A percentile compares a stretch with the other conserved stretches of the same genome.
Conservation (phyloP, 768 basidiomycete genomes). For the Piloderma croceum region DNA sequence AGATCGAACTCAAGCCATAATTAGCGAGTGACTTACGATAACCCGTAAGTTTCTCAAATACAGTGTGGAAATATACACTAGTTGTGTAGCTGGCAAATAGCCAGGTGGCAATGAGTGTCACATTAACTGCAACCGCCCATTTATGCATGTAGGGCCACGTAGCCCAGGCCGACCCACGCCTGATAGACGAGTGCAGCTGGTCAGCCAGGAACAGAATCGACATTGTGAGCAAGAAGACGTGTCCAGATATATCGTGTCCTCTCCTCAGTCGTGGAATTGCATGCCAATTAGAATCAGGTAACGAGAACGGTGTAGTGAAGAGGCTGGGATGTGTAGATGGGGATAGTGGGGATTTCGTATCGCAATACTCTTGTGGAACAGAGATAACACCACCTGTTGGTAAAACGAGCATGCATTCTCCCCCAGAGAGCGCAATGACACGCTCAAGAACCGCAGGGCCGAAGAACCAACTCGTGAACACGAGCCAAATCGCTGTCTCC, state of each 20-base stretch:
- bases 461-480: slow-evolving; percentile 84
- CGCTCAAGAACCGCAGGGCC: slow-evolving; percentile 74
- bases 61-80: slow-evolving; percentile 86
- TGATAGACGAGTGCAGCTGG: slow-evolving; percentile 58
- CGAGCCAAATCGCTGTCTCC: slow-evolving; percentile 63
- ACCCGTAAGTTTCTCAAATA: slow-evolving; percentile 82
- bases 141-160: slow-evolving; percentile 42
- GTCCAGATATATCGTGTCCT: slow-evolving; percentile 93
- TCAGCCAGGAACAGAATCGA: slow-evolving; percentile 71
- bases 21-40: slow-evolving; percentile 50
- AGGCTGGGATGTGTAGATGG: slow-evolving; percentile 57
- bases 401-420: slow-evolving; percentile 64
- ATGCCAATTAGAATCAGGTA: slow-evolving; percentile 40
- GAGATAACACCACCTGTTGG: slow-evolving; percentile 49
- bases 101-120: slow-evolving; percentile 56
- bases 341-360: slow-evolving; percentile 43
- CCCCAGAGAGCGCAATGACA: slow-evolving; percentile 60
- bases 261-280: slow-evolving; percentile 57
- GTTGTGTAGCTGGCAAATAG: slow-evolving; percentile 75
- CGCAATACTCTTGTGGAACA: slow-evolving; percentile 57
- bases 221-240: slow-evolving; percentile 85
- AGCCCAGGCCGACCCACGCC: slow-evolving; percentile 14
- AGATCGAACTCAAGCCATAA: background rate
- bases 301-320: slow-evolving; percentile 40
- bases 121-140: slow-evolving; percentile 41